phyloP scores from a whole-genome alignment of 495 filamentous ascomycete genomes.

The Hyaloscypha finlandica region DNA sequence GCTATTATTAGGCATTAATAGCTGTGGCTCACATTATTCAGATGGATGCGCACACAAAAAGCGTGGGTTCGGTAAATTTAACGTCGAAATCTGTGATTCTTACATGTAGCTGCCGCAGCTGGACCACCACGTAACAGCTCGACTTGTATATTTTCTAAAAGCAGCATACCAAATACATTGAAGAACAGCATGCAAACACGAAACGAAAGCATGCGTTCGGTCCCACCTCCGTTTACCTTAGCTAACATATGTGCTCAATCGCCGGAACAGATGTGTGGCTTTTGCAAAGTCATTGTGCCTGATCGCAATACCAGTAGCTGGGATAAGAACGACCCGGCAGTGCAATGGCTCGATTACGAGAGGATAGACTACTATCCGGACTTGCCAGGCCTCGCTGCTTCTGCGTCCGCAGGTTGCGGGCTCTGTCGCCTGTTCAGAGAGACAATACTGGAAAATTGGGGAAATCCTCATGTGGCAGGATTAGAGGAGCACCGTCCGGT shows the following conservation, averaged over 20 bases:
- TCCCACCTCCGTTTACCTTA: conserved; percentile 2
- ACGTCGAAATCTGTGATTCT: no score
- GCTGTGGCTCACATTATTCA: no score
- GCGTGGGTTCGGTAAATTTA: no score
- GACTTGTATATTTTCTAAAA: not conserved
- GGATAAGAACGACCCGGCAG: conserved; percentile 1
- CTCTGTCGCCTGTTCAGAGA: conserved; percentile 20
- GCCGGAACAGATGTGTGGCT: conserved; percentile 1
- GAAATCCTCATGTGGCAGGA: not conserved
- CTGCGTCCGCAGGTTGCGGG: conserved; percentile 20
- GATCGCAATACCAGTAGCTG: conserved; percentile 6
- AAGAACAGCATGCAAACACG: conserved; percentile 7
- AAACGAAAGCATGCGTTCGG: conserved; percentile 5
- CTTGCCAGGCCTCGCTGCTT: conserved; percentile 18
- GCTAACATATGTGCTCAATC: conserved; percentile 4
- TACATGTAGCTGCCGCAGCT: no score
- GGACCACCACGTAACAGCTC: no score
- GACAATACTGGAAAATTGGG: conserved; percentile 9
- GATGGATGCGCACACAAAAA: no score
- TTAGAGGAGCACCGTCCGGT: conserved; percentile 18
- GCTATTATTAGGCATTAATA: no score
- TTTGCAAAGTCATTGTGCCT: conserved; percentile 9
- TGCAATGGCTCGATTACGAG: conserved; percentile 14
- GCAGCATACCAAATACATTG: not conserved
- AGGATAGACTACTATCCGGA: conserved; percentile 19